Base-by-base conservation (phyloP, 305 asterid species). In the Fraxinus latifolia region DNA sequence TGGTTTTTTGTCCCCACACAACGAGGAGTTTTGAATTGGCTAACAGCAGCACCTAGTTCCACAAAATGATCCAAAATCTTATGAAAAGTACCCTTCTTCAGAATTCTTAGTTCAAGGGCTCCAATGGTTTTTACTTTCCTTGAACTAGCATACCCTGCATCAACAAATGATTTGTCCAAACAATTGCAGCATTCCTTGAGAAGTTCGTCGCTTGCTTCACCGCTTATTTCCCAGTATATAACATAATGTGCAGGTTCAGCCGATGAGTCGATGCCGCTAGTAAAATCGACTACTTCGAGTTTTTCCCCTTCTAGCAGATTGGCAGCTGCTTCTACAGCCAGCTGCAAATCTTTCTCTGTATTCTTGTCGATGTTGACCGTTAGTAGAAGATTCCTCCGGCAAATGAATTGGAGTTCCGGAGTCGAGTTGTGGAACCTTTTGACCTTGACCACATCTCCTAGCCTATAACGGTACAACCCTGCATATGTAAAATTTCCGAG, bases 1-100 rank as follows among this genome's bases (percentile, higher is more conserved):
- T 3, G 72, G 62, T 95, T 95, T 3, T 82, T 85, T 5, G 92
- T 89, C 2, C 96, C 95, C 19, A 95, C 93, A 42, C 97, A 95
- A 29, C 99, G 73, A 6, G 99, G 99, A 2, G 97, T 92, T 84
- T 95, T 95, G 93, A 95, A 95, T 90, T 95, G 99, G 88, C 99
- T 95, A 17, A 93, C 98, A 7, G 99, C 98, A 3, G 95, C 96
- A 1, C 99, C 99, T 17, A 91, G 71, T 6, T 94, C 97, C 7
- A 95, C 98, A 47, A 87, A 91, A 77, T 94, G 98, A 79, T 91
- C 98, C 86, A 92, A 58, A 14, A 95, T 91, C 95, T 90, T 92
- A 39, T 91, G 95, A 72, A 95, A 95, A 0, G 99, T 94, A 3
- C 97, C 98, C 74, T 77, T 86, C 90, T 76, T 87, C 83, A 95